Evolutionary conservation across 345 rosid genomes (phyloP).

Genomic region (Euclidium syriacum): DNA sequence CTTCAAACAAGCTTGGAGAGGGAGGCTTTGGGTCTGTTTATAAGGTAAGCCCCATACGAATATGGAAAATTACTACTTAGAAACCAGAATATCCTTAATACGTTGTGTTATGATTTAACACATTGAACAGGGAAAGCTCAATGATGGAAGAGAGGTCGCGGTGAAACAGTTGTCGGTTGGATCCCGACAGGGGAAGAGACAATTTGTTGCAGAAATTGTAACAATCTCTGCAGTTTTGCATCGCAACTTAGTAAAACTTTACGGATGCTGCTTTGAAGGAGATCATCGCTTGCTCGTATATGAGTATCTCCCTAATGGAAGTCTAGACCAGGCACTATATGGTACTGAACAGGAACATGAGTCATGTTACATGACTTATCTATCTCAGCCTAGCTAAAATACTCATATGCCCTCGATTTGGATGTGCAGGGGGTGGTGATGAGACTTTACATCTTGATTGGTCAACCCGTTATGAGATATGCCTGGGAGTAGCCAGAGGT

Average conservation of each 20-base stretch:
- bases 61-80: neutral
- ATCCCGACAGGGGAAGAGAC: slow-evolving; percentile 58
- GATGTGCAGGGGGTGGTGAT: slow-evolving; percentile 38
- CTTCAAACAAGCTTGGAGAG: slow-evolving; percentile 58
- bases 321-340: slow-evolving; percentile 43
- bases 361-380: too few relatives aligned
- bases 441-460: slow-evolving; percentile 37
- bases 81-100: neutral
- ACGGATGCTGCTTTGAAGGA: slow-evolving; percentile 26
- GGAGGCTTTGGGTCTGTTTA: slow-evolving; percentile 74
- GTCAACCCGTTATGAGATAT: slow-evolving; percentile 47
- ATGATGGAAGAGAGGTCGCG: slow-evolving; percentile 35
- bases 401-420: neutral
- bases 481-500: slow-evolving; percentile 55
- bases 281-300: slow-evolving; percentile 42
- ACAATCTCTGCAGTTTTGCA: slow-evolving; percentile 27
- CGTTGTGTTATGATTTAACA: neutral
- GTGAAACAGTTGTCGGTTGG: slow-evolving; percentile 53
- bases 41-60: slow-evolving; percentile 49
- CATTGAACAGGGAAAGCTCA: slow-evolving; percentile 23
- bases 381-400: neutral
- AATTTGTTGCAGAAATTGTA: slow-evolving; percentile 62
- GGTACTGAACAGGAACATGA: slow-evolving; percentile 16
- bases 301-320: slow-evolving; percentile 42
- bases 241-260: slow-evolving; percentile 27